Evolutionary conservation across 352 stramenopile genomes (phyloP).

Genomic region (Phytophthora nicotianae): DNA sequence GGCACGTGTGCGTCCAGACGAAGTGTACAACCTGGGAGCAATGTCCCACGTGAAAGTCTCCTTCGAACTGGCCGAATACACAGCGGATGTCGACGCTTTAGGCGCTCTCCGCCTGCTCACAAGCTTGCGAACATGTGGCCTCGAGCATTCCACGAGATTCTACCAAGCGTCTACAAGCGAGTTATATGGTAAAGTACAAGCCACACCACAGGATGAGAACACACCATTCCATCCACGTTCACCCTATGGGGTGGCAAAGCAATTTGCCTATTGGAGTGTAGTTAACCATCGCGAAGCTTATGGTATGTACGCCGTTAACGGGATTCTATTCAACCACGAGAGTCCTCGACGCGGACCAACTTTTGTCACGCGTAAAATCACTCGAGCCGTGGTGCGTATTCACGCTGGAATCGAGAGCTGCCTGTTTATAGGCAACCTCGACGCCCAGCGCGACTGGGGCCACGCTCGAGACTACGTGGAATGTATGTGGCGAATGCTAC

Average conservation of each 20-base stretch:
- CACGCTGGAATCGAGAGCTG: slow-evolving; percentile 91
- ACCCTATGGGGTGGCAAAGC: slow-evolving; percentile 98
- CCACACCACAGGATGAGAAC: slow-evolving; percentile 96
- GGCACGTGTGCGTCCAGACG: slow-evolving; percentile 92
- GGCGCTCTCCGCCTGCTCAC: slow-evolving; percentile 97
- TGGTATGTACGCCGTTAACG: slow-evolving; percentile 94
- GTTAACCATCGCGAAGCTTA: slow-evolving; percentile 99
- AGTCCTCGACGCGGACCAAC: slow-evolving; percentile 96
- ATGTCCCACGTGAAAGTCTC: slow-evolving; percentile 99
- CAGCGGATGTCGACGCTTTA: slow-evolving; percentile 96
- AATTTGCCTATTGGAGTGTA: slow-evolving; percentile 99
- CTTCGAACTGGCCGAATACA: slow-evolving; percentile 99
- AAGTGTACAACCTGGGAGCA: slow-evolving; percentile 99
- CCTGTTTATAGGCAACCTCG: slow-evolving; percentile 97
- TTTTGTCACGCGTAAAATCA: slow-evolving; percentile 99
- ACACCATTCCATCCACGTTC: slow-evolving; percentile 99
- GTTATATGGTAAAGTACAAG: slow-evolving; percentile 97
- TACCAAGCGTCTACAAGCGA: slow-evolving; percentile 99
- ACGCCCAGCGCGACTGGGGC: slow-evolving; percentile 98
- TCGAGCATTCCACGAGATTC: slow-evolving; percentile 77
- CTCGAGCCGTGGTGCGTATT: slow-evolving; percentile 94
- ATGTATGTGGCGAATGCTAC: slow-evolving; percentile 99
- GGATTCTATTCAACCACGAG: slow-evolving; percentile 99
- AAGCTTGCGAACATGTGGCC: slow-evolving; percentile 94
- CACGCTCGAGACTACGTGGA: slow-evolving; percentile 98